Evolutionary conservation across 345 rosid species (phyloP).

Genomic region (Aquilaria yunnanensis): DNA sequence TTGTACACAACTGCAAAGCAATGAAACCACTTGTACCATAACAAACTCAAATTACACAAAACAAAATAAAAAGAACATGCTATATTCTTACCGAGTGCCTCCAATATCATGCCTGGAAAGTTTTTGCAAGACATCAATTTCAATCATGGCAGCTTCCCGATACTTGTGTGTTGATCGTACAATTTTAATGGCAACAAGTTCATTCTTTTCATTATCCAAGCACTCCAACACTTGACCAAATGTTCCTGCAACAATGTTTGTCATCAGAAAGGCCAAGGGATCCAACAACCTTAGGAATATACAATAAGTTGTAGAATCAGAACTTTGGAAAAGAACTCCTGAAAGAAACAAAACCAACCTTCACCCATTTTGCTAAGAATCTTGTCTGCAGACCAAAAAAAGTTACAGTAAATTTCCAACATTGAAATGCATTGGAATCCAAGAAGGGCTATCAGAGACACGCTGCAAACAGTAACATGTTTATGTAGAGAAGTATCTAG

Average conservation of each 20-base stretch:
- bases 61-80: constrained; percentile 8
- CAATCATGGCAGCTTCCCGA: constrained; percentile 91
- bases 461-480: neutral
- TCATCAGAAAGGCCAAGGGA: constrained; percentile 1
- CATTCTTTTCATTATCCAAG: constrained; percentile 69
- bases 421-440: constrained; percentile 8
- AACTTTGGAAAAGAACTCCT: neutral
- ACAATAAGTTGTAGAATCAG: neutral
- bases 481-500: neutral
- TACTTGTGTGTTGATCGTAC: constrained; percentile 74
- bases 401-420: constrained; percentile 1
- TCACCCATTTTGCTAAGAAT: constrained; percentile 85
- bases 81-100: constrained; percentile 60
- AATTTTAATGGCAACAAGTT: constrained; percentile 79
- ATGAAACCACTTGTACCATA: constrained; percentile 57
- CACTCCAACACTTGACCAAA: constrained; percentile 91
- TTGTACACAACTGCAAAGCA: constrained; percentile 99
- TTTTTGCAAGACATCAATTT: constrained; percentile 70
- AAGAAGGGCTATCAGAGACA: constrained; percentile 14
- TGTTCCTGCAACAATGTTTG: constrained; percentile 41
- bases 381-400: constrained; percentile 44
- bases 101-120: constrained; percentile 71
- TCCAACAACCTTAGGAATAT: neutral
- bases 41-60: constrained; percentile 23
- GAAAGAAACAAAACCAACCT: constrained; percentile 36